phyloP scores from a whole-genome alignment of 1,284 basidiomycete species.

The Ustilago tritici region DNA sequence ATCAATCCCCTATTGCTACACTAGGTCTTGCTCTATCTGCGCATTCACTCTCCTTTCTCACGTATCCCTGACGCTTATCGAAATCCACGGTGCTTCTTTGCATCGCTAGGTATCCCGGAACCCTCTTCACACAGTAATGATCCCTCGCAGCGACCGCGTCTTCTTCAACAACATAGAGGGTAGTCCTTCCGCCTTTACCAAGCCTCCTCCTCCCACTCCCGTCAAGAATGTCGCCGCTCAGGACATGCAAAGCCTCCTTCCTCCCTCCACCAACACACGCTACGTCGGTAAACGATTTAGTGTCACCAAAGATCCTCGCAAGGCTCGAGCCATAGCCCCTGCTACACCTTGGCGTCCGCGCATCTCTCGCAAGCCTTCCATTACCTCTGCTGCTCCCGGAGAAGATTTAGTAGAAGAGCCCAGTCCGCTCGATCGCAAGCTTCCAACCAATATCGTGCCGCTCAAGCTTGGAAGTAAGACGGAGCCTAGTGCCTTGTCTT shows the following conservation, averaged over 20 bases:
- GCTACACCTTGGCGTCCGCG: slow-evolving; percentile 42
- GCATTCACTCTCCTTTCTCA: neutral
- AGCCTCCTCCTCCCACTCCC: neutral
- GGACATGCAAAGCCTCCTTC: neutral
- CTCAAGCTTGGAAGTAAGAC: slow-evolving; percentile 18
- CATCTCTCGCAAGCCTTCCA: slow-evolving; percentile 23
- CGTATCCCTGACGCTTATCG: neutral
- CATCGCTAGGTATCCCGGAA: neutral
- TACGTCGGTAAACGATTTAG: slow-evolving; percentile 13
- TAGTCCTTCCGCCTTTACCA: slow-evolving; percentile 7
- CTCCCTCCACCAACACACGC: neutral
- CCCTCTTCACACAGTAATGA: slow-evolving; percentile 12
- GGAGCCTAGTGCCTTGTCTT: slow-evolving; percentile 11
- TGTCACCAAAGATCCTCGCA: slow-evolving; percentile 20
- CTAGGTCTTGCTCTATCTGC: slow-evolving; percentile 12
- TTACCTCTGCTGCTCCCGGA: slow-evolving; percentile 4
- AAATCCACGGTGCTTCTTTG: neutral
- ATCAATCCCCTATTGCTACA: slow-evolving; percentile 2
- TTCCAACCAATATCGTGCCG: slow-evolving; percentile 1
- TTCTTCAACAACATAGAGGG: slow-evolving; percentile 23
- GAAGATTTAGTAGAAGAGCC: slow-evolving; percentile 5
- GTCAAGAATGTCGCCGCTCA: neutral
- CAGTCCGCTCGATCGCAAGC: slow-evolving; percentile 38
- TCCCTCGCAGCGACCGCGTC: slow-evolving; percentile 28
- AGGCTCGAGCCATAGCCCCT: slow-evolving; percentile 17